A percentile compares a stretch with the other conserved stretches of the same genome.
phyloP scores from a whole-genome alignment of 2,329 filamentous ascomycete species.

The Epichloe bromicola region DNA sequence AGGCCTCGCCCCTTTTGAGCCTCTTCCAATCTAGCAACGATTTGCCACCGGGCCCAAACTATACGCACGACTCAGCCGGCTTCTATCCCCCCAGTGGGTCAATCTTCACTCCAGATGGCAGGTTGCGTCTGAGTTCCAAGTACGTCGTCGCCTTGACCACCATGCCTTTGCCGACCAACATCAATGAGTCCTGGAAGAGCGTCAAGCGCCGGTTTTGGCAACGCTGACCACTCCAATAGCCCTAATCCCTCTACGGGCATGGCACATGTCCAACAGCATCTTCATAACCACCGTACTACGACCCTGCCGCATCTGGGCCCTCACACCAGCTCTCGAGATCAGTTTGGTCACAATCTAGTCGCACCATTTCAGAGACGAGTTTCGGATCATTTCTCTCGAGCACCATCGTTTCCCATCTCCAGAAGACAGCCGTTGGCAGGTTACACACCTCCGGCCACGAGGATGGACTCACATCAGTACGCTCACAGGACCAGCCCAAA shows the following conservation, averaged over 20 bases:
- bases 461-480: constrained; percentile 36
- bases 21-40: constrained; percentile 35
- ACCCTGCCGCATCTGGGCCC: constrained; percentile 37
- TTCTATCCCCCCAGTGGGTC: constrained; percentile 33
- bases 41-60: constrained; percentile 32
- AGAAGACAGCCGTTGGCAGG: constrained; percentile 36
- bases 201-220: constrained; percentile 2
- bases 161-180: constrained; percentile 1
- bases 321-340: constrained; percentile 37
- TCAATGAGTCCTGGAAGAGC: background rate
- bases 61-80: constrained; percentile 34
- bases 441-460: constrained; percentile 30
- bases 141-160: constrained; percentile 27
- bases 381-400: constrained; percentile 37
- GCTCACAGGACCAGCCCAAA: constrained; percentile 15
- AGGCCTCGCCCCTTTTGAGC: constrained; percentile 36
- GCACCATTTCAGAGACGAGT: constrained; percentile 34
- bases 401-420: constrained; percentile 34
- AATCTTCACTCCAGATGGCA: constrained; percentile 38
- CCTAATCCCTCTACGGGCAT: constrained; percentile 40
- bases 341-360: constrained; percentile 35
- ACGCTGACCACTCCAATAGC: constrained; percentile 18
- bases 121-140: constrained; percentile 41
- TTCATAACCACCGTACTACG: constrained; percentile 27
- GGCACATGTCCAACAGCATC: constrained; percentile 37